Percentiles rank a stretch among this genome's conserved stretches.
These are phyloP conservation scores for Phytophthora kernoviae DNA, from an alignment of 352 stramenopile species.

Conservation along the genomic window DNA sequence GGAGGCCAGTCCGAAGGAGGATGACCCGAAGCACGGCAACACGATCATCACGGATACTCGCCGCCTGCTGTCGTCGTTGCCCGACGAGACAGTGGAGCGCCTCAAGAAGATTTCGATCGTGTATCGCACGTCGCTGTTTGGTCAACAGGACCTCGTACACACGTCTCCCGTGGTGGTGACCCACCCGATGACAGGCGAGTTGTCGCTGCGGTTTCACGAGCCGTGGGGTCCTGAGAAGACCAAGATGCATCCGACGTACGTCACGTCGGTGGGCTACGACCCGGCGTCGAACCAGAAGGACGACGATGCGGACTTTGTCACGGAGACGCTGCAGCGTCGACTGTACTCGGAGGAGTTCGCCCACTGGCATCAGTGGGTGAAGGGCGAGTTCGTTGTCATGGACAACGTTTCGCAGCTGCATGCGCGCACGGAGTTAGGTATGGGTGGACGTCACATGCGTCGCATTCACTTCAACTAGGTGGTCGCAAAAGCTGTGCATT, in stretches of 20 bases:
- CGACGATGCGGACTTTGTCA: constrained; percentile 19
- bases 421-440: constrained; percentile 13
- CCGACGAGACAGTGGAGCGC: constrained; percentile 20
- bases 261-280: constrained; percentile 23
- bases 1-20: constrained; percentile 14
- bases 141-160: constrained; percentile 2
- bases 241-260: constrained; percentile 33
- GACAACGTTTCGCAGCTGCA: constrained; percentile 25
- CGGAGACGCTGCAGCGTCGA: constrained; percentile 15
- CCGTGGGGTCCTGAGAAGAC: constrained; percentile 26
- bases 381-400: constrained; percentile 28
- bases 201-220: constrained; percentile 19
- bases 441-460: constrained; percentile 24
- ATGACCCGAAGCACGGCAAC: constrained; percentile 28
- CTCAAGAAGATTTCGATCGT: constrained; percentile 23
- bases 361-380: constrained; percentile 18
- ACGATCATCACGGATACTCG: constrained; percentile 30
- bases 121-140: constrained; percentile 23
- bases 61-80: constrained; percentile 17
- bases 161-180: constrained; percentile 21
- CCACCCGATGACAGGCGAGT: constrained; percentile 19
- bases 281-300: constrained; percentile 19
- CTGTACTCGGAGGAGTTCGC: constrained; percentile 23
- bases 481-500: background rate
- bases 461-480: constrained; percentile 26